Evolutionary conservation across 768 basidiomycete species (phyloP).

Genomic region (Mycena indigotica): DNA sequence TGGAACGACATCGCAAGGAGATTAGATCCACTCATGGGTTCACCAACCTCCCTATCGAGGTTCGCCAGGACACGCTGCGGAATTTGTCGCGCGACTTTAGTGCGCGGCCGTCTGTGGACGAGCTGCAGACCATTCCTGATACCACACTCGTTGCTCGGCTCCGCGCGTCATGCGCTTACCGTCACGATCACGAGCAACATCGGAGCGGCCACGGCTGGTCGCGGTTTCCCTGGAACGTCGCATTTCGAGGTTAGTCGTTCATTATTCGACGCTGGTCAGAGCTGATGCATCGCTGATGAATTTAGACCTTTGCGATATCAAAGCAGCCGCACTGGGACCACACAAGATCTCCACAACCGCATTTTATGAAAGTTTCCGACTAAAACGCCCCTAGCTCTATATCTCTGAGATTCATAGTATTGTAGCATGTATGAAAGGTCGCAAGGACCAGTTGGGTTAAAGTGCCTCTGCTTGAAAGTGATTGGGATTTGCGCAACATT

Average conservation of each 20-base stretch:
- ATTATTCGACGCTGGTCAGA: too few species aligned
- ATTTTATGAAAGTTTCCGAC: background rate
- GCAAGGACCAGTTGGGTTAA: too few species aligned
- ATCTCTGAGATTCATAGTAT: too few species aligned
- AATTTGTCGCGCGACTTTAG: conserved; percentile 44
- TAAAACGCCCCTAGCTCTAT: background rate
- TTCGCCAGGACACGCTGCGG: conserved; percentile 51
- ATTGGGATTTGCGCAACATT: too few species aligned
- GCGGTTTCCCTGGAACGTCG: conserved; percentile 55
- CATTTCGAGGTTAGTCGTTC: conserved; percentile 37
- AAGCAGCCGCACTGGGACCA: background rate
- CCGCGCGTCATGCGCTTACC: conserved; percentile 55
- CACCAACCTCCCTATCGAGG: conserved; percentile 42
- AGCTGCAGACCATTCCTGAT: conserved; percentile 32
- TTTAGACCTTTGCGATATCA: background rate
- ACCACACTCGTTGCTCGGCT: conserved; percentile 35
- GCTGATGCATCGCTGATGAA: too few species aligned
- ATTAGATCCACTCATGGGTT: conserved; percentile 31
- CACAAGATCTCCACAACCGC: background rate
- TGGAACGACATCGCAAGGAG: conserved; percentile 24
- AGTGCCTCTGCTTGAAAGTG: too few species aligned
- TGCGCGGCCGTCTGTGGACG: conserved; percentile 29
- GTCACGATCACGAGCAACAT: conserved; percentile 32
- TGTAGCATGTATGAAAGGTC: too few species aligned
- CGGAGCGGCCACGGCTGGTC: conserved; percentile 25